Evolutionary conservation across 176 grass and related monocot genomes (phyloP).

Genomic region (Avena insularis): DNA sequence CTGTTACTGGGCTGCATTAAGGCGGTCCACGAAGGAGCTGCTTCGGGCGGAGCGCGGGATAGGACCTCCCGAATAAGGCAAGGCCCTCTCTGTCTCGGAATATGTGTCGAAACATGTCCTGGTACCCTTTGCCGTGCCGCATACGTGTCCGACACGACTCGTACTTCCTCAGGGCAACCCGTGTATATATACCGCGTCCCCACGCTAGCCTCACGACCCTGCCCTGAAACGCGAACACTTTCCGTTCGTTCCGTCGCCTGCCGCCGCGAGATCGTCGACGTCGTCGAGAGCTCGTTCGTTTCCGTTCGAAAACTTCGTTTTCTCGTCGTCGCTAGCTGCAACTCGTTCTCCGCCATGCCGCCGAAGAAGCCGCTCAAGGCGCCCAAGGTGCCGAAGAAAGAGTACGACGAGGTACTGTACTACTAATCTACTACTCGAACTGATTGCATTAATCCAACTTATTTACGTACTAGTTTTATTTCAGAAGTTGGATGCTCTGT

Average conservation of each 20-base stretch:
- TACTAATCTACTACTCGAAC: neutral
- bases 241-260: neutral
- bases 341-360: neutral
- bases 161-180: neutral
- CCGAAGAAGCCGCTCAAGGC: slow-evolving; percentile 24
- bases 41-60: too few species aligned
- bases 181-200: neutral
- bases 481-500: neutral
- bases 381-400: neutral
- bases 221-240: neutral
- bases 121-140: neutral
- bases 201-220: neutral
- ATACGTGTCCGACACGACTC: neutral
- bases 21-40: too few species aligned
- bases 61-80: too few species aligned
- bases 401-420: slow-evolving; percentile 20
- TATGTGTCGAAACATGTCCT: neutral
- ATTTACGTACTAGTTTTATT: neutral
- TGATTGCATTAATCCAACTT: neutral
- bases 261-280: neutral
- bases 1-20: too few species aligned
- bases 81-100: neutral
- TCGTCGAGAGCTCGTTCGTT: neutral
- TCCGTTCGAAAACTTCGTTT: neutral
- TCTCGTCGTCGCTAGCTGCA: neutral